phyloP scores from a whole-genome alignment of 345 rosid species.

The Moringa oleifera region DNA sequence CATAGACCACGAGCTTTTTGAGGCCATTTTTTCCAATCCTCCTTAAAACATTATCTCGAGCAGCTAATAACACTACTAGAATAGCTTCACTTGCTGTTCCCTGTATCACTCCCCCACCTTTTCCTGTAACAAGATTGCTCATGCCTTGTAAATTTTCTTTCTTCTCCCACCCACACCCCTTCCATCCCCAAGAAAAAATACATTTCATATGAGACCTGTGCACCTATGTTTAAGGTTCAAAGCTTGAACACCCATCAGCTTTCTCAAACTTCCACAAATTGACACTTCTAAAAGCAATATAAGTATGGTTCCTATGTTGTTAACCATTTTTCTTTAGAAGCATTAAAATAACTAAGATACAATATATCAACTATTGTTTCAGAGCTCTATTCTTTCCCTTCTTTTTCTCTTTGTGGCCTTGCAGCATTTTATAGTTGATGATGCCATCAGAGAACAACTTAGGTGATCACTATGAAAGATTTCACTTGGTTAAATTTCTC shows the following conservation, averaged over 20 bases:
- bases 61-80: conserved; percentile 72
- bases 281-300: not conserved
- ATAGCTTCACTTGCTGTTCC: conserved; percentile 95
- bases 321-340: not conserved
- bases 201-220: not conserved
- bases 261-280: not conserved
- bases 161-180: not conserved
- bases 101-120: conserved; percentile 92
- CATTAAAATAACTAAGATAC: not conserved
- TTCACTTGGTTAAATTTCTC: not conserved
- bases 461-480: not conserved
- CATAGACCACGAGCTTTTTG: conserved; percentile 72
- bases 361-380: no score
- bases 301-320: not conserved
- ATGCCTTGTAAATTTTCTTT: not conserved
- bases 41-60: conserved; percentile 58
- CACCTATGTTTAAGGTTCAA: not conserved
- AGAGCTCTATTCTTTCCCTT: no score
- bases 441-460: no score
- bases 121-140: conserved; percentile 41
- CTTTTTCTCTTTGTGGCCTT: no score
- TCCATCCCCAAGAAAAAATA: not conserved
- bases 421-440: no score
- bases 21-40: conserved; percentile 54
- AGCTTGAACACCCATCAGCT: not conserved